phyloP scores from a whole-genome alignment of 1,139 yeast genomes.

The Candida gigantensis region DNA sequence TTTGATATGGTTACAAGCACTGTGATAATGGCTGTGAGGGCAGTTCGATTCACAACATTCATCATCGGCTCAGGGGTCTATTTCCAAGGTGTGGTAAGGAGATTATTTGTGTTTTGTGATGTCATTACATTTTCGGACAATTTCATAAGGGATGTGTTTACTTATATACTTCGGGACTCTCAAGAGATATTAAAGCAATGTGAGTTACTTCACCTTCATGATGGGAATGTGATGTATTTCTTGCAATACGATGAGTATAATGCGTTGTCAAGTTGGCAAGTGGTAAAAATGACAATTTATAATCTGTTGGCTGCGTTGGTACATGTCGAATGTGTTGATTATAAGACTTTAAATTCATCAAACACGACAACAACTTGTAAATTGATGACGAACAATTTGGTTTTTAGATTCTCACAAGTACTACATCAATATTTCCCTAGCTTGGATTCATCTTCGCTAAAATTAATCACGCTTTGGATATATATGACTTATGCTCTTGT shows the following conservation, averaged over 20 bases:
- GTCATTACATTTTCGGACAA: slow-evolving; percentile 33
- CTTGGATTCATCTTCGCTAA: slow-evolving; percentile 14
- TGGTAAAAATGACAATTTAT: slow-evolving; percentile 4
- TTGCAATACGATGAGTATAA: slow-evolving; percentile 11
- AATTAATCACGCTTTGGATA: slow-evolving; percentile 23
- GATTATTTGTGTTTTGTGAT: slow-evolving; percentile 28
- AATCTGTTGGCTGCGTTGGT: slow-evolving; percentile 11
- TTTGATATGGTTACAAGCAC: slow-evolving; percentile 5
- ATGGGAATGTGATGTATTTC: slow-evolving; percentile 17
- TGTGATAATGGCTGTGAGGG: slow-evolving; percentile 14
- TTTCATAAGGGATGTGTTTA: slow-evolving; percentile 29
- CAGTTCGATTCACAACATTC: slow-evolving; percentile 22
- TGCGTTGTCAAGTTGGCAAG: slow-evolving; percentile 11
- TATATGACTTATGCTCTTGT: slow-evolving; percentile 30
- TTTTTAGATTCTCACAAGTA: slow-evolving; percentile 31
- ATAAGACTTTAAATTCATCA: not conserved
- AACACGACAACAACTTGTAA: slow-evolving; percentile 10
- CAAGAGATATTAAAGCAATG: slow-evolving; percentile 14
- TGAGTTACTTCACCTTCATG: slow-evolving; percentile 13
- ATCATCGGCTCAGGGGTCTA: slow-evolving; percentile 22
- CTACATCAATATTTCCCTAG: slow-evolving; percentile 18
- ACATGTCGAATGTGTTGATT: slow-evolving; percentile 8
- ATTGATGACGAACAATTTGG: slow-evolving; percentile 19
- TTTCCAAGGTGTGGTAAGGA: slow-evolving; percentile 18
- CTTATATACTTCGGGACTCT: slow-evolving; percentile 27